phyloP scores from a whole-genome alignment of 805 yeast genomes.

The Millerago galiae region DNA sequence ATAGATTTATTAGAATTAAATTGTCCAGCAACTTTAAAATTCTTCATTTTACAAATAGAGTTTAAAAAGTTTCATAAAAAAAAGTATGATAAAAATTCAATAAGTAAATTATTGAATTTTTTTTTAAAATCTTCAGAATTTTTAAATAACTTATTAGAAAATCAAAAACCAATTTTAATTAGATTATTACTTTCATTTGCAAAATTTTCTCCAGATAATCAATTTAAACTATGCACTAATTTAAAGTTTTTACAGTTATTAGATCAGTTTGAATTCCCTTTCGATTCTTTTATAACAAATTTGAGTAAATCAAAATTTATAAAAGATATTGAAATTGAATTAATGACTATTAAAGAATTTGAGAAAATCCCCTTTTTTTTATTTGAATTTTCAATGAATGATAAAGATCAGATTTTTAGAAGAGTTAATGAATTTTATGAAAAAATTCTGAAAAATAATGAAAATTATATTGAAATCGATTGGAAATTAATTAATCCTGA shows the following conservation, averaged over 20 bases:
- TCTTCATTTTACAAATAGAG: constrained; percentile 17
- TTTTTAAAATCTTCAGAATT: constrained; percentile 3
- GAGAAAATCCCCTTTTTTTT: constrained; percentile 13
- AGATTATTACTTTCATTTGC: constrained; percentile 18
- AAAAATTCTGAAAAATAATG: background rate
- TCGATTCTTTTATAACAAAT: constrained; percentile 17
- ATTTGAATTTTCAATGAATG: constrained; percentile 8
- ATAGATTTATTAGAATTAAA: background rate
- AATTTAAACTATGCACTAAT: constrained; percentile 17
- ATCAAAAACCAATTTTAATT: constrained; percentile 12
- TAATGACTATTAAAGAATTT: constrained; percentile 2
- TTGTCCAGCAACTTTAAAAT: constrained; percentile 9
- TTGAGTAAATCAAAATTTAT: constrained; percentile 7
- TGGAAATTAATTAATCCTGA: constrained; percentile 15
- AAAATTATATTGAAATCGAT: constrained; percentile 5
- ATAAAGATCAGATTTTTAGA: constrained; percentile 8
- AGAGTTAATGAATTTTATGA: constrained; percentile 3
- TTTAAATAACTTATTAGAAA: constrained; percentile 1
- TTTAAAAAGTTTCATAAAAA: constrained; percentile 18
- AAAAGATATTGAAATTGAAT: constrained; percentile 2
- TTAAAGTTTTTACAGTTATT: constrained; percentile 18
- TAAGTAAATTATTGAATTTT: constrained; percentile 7
- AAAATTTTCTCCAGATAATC: constrained; percentile 10
- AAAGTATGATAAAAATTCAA: constrained; percentile 4
- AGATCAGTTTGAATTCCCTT: constrained; percentile 10